These are phyloP conservation scores for Lophium mytilinum DNA, from an alignment of 495 filamentous ascomycete genomes.

Conservation along the genomic window DNA sequence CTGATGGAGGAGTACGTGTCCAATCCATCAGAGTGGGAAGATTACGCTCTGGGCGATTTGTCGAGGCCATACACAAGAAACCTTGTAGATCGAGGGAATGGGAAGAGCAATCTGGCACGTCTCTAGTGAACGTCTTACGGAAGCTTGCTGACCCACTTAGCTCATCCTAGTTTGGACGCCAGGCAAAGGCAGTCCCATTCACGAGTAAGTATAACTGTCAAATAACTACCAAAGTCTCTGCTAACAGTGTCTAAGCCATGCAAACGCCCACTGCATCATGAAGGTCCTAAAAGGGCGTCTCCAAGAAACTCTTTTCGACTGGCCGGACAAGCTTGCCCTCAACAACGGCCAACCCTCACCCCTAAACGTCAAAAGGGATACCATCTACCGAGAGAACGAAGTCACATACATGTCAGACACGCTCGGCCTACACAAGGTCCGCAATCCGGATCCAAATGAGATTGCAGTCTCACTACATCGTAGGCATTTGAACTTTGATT, in stretches of 20 bases:
- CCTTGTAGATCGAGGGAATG: conserved; percentile 82
- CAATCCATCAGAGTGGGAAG: conserved; percentile 57
- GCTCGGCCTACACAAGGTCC: conserved; percentile 76
- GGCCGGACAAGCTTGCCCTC: conserved; percentile 49
- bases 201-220: conserved; percentile 44
- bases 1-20: conserved; percentile 68
- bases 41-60: conserved; percentile 59
- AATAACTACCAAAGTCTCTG: not conserved
- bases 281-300: conserved; percentile 67
- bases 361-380: conserved; percentile 44
- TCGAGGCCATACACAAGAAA: conserved; percentile 74
- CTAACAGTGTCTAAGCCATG: conserved; percentile 20
- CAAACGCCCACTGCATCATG: conserved; percentile 36
- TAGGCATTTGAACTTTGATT: conserved; percentile 36
- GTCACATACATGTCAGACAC: conserved; percentile 81
- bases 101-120: conserved; percentile 75
- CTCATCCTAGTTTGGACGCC: conserved; percentile 90
- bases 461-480: conserved; percentile 79
- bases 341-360: conserved; percentile 44
- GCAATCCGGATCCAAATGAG: conserved; percentile 60
- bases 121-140: no score
- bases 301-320: conserved; percentile 70
- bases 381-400: conserved; percentile 50
- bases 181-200: conserved; percentile 74
- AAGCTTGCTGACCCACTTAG: conserved; percentile 30